Percentiles rank a stretch among this genome's conserved stretches.
Conservation (phyloP, 176 grass and related monocot genomes). For the Lolium perenne region DNA sequence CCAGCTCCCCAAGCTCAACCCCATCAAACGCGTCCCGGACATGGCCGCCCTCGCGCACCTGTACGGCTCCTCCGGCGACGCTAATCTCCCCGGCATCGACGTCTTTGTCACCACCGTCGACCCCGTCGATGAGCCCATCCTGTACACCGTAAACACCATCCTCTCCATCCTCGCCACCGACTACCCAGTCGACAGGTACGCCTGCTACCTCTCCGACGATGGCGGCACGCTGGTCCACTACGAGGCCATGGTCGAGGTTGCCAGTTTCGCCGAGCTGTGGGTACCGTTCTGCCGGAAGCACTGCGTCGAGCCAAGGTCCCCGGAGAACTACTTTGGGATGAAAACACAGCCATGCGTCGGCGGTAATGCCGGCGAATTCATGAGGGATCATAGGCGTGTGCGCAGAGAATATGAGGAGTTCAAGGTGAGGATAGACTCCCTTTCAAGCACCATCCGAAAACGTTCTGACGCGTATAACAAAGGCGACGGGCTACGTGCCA, state of each 20-base stretch:
- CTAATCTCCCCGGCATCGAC: conserved; percentile 6
- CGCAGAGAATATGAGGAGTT: conserved; percentile 47
- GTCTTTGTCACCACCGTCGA: conserved; percentile 55
- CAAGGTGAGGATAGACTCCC: conserved; percentile 49
- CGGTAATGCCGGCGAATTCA: conserved; percentile 7
- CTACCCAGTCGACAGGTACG: conserved; percentile 44
- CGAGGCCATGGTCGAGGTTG: conserved; percentile 44
- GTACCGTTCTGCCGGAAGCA: conserved; percentile 51
- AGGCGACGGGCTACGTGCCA: neutral
- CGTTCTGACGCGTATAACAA: conserved; percentile 35
- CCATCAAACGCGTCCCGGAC: conserved; percentile 40
- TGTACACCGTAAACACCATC: conserved; percentile 27
- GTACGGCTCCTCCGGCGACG: neutral
- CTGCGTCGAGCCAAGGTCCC: conserved; percentile 38
- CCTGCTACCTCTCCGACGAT: conserved; percentile 53
- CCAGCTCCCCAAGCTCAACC: conserved; percentile 49
- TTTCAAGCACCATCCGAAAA: conserved; percentile 20
- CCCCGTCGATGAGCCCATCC: conserved; percentile 38
- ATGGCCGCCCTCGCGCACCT: conserved; percentile 28
- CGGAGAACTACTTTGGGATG: conserved; percentile 41
- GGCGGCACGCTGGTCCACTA: conserved; percentile 44
- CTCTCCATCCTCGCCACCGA: conserved; percentile 51
- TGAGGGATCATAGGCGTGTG: conserved; percentile 35
- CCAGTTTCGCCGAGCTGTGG: conserved; percentile 34
- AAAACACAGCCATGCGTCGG: conserved; percentile 27